Conservation (phyloP, 805 yeast genomes). For the Nakazawaea holstii region DNA sequence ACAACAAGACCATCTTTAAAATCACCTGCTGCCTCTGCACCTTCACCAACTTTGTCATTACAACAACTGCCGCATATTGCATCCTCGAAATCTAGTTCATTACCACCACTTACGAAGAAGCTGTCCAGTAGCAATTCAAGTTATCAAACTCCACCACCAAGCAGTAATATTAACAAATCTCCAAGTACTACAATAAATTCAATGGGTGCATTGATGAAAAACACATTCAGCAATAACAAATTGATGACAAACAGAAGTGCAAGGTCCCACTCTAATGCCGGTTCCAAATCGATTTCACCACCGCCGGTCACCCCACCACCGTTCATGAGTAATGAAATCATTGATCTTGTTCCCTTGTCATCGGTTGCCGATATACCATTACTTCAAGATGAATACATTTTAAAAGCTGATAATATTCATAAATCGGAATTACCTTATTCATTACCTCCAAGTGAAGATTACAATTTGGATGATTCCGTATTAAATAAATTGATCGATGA, state of each 20-base stretch:
- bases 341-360: slow-evolving; percentile 22
- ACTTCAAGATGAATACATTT: slow-evolving; percentile 24
- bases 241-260: neutral
- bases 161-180: too few species aligned
- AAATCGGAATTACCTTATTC: slow-evolving; percentile 27
- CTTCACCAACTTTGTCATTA: too few species aligned
- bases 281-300: neutral
- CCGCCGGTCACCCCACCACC: slow-evolving; percentile 1
- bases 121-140: neutral
- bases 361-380: slow-evolving; percentile 13
- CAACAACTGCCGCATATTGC: too few species aligned
- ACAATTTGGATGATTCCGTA: slow-evolving; percentile 22
- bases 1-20: neutral
- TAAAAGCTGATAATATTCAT: slow-evolving; percentile 26
- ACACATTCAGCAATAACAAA: slow-evolving; percentile 6
- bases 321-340: slow-evolving; percentile 4
- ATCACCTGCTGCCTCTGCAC: too few species aligned
- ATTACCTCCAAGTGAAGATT: neutral
- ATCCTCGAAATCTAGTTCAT: too few species aligned
- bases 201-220: slow-evolving; percentile 2
- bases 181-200: slow-evolving; percentile 1
- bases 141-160: too few species aligned
- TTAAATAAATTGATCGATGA: slow-evolving; percentile 24
- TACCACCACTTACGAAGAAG: too few species aligned
- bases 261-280: neutral